Base-by-base conservation (phyloP, 2,329 filamentous ascomycete genomes). In the Ascochyta lentis region DNA sequence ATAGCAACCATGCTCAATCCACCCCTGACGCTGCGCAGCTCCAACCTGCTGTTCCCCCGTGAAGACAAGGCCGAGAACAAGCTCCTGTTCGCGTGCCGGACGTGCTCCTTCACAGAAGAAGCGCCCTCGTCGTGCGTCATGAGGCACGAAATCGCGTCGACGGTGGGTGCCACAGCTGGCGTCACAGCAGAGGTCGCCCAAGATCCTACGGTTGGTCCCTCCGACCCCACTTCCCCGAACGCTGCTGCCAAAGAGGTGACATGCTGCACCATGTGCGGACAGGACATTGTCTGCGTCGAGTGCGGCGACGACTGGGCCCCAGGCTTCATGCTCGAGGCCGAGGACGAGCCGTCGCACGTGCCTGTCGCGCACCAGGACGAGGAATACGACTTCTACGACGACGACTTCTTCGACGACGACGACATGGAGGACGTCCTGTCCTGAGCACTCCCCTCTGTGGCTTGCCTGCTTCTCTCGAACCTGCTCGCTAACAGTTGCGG, bases 41-140 rank as follows among this genome's bases (percentile, higher is more conserved):
- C 93, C 69, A 99, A 99, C 83, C 90, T 99, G 85, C 84, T 99
- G 51, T 98, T 98, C 74, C 95, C 95, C 46, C 95, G 96, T 79
- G 96, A 99, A 82, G 92, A 99, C 78, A 87, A 89, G 60, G 83
- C 88, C 59, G 87, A 87, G 59, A 91, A 91, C 80, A 89, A 88
- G 70, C 88, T 99, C 66, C 89, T 96, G 81, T 99, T 96, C 79
- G 92, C 91, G 62, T 99, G 95, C 83, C 91, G 94, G 68, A 97
- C 93, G 54, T 99, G 95, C 81, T 89, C 92, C 73, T 96, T 92
- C 79, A 91, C 89, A 69, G 92, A 96, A 75, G 86, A 89, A 61
- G 93, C 94, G 29, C 86, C 86, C 59, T 94, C 92, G 22, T 89
- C 91, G 59, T 98, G 95, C 78, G 92, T 98, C 71, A 99, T 95